A percentile compares a stretch with the other conserved stretches of the same genome.
Conservation (phyloP, 768 basidiomycete genomes). For the Kwoniella europaea region DNA sequence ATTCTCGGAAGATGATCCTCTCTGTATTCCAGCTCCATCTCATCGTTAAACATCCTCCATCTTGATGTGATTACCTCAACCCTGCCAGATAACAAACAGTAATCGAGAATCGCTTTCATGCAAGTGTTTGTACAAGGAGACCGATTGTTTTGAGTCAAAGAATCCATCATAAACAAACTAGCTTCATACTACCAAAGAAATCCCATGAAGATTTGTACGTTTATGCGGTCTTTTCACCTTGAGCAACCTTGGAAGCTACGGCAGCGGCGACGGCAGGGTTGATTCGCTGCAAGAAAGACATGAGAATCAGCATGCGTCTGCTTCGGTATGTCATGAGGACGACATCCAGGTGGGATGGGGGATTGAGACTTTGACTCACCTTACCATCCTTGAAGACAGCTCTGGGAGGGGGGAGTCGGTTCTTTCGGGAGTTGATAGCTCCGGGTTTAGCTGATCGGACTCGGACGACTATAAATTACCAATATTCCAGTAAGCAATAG, state of each 20-base stretch:
- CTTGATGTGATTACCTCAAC: neutral
- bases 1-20: no score
- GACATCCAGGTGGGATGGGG: neutral
- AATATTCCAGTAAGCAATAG: no score
- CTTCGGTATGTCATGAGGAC: no score
- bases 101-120: slow-evolving; percentile 24
- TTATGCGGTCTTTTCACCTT: slow-evolving; percentile 46
- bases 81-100: neutral
- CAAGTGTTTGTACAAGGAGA: slow-evolving; percentile 10
- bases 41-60: no score
- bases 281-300: slow-evolving; percentile 72
- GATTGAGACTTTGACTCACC: slow-evolving; percentile 42
- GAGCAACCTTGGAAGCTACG: slow-evolving; percentile 64
- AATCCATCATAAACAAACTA: slow-evolving; percentile 3
- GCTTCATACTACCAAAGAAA: neutral
- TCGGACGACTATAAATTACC: slow-evolving; percentile 75
- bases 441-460: slow-evolving; percentile 93
- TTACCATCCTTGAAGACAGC: slow-evolving; percentile 78
- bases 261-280: slow-evolving; percentile 94
- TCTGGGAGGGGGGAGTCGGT: slow-evolving; percentile 95
- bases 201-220: slow-evolving; percentile 4
- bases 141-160: slow-evolving; percentile 1
- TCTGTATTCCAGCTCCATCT: no score
- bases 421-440: slow-evolving; percentile 66
- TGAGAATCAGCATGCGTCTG: neutral